These are phyloP conservation scores for Aspergillus clavatus DNA, from an alignment of 2,329 filamentous ascomycete species.

Conservation along the genomic window DNA sequence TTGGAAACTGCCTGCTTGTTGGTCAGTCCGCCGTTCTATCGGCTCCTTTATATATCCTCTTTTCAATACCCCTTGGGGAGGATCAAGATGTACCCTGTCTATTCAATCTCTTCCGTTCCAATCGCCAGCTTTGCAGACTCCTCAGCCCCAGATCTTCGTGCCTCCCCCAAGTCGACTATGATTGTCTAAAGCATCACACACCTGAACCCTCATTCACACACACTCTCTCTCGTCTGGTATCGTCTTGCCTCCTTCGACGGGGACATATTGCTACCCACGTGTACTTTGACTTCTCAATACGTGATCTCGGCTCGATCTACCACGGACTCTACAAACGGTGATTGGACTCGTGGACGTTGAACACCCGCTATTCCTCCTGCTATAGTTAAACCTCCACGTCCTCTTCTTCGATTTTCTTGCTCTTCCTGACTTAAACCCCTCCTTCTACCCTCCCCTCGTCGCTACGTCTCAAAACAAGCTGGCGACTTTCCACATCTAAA, in stretches of 20 bases:
- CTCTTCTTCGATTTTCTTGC: conserved; percentile 10
- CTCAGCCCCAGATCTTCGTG: conserved; percentile 29
- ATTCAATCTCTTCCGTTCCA: conserved; percentile 28
- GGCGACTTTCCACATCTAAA: conserved; percentile 21
- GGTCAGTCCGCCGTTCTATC: conserved; percentile 26
- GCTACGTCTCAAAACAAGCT: conserved; percentile 17
- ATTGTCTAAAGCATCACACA: conserved; percentile 20
- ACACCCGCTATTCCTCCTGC: not conserved
- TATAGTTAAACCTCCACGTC: not conserved
- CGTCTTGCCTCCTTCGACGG: too few relatives aligned
- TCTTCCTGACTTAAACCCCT: conserved; percentile 7
- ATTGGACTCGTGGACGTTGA: conserved; percentile 22
- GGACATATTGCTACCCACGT: conserved; percentile 9
- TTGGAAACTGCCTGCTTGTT: conserved; percentile 30
- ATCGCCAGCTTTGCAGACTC: conserved; percentile 34
- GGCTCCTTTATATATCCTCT: conserved; percentile 24
- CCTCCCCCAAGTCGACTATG: conserved; percentile 23
- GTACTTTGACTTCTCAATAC: conserved; percentile 9
- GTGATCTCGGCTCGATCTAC: conserved; percentile 20
- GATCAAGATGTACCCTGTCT: conserved; percentile 40
- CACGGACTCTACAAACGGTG: conserved; percentile 21
- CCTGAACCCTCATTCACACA: conserved; percentile 8
- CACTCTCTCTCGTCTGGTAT: conserved; percentile 7
- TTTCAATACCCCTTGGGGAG: conserved; percentile 11
- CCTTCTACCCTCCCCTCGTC: conserved; percentile 4